Conservation (phyloP, 176 grass and related monocot species). For the Pontederia crassipes region DNA sequence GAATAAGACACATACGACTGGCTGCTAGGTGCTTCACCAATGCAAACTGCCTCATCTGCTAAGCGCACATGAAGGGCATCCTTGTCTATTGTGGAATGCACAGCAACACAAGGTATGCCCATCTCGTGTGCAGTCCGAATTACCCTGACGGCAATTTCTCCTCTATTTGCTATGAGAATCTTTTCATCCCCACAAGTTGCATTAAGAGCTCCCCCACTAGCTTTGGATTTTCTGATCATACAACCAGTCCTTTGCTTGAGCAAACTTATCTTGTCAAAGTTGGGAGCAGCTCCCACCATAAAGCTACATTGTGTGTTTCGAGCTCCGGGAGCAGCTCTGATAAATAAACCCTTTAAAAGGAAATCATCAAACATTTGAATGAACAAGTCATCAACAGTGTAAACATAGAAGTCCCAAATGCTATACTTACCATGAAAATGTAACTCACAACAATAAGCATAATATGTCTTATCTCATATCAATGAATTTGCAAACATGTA, state of each 20-base stretch:
- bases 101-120: conserved; percentile 4
- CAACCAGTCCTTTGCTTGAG: conserved; percentile 1
- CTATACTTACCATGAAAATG: too few species aligned
- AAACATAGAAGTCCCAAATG: too few species aligned
- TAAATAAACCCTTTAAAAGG: conserved; percentile 18
- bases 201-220: conserved; percentile 19
- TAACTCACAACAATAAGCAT: too few species aligned
- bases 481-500: too few species aligned
- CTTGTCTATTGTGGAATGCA: conserved; percentile 39
- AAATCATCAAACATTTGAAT: conserved; percentile 2
- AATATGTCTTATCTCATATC: too few species aligned
- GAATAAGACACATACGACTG: conserved; percentile 21
- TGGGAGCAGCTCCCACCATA: conserved; percentile 21
- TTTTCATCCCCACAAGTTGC: conserved; percentile 22
- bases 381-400: not conserved
- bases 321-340: conserved; percentile 20
- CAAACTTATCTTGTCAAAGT: conserved; percentile 23
- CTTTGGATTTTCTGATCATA: conserved; percentile 14
- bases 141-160: conserved; percentile 2
- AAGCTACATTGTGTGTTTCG: conserved; percentile 34
- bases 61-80: conserved; percentile 42
- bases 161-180: conserved; percentile 25
- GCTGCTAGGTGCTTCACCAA: conserved; percentile 7
- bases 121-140: conserved; percentile 13
- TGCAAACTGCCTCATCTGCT: conserved; percentile 37